phyloP scores from a whole-genome alignment of 148 eudicot species.

The Pouteria glomerata region DNA sequence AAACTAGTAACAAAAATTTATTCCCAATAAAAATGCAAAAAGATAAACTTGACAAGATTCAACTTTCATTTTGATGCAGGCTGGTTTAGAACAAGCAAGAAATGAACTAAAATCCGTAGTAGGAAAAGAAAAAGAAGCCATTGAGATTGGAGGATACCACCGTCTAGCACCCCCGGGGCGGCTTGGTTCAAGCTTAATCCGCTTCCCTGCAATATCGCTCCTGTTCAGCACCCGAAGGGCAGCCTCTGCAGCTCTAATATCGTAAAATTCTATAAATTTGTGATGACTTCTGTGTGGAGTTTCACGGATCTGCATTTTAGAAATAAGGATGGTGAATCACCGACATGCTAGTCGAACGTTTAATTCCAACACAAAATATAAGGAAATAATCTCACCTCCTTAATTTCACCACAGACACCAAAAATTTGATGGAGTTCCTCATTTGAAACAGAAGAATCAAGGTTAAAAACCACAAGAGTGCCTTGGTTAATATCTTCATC shows the following conservation, averaged over 20 bases:
- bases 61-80: neutral
- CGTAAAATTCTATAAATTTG: constrained; percentile 53
- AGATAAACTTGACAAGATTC: too few species aligned
- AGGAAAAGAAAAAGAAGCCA: too few species aligned
- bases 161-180: constrained; percentile 31
- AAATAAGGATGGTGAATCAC: constrained; percentile 6
- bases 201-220: constrained; percentile 48
- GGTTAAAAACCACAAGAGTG: constrained; percentile 41
- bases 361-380: neutral
- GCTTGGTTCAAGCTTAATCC: constrained; percentile 43
- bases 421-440: constrained; percentile 49
- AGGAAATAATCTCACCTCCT: constrained; percentile 34
- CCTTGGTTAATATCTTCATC: constrained; percentile 59
- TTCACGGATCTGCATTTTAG: constrained; percentile 42
- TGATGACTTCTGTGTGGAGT: constrained; percentile 36
- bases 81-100: neutral
- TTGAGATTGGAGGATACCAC: too few species aligned
- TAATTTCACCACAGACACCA: constrained; percentile 61
- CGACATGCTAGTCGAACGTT: neutral
- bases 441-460: constrained; percentile 48
- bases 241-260: constrained; percentile 67
- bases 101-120: neutral
- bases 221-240: constrained; percentile 50
- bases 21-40: too few species aligned
- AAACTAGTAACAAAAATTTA: neutral